A percentile compares a stretch with the other conserved stretches of the same genome.
These are phyloP conservation scores for Microbotryum violaceum DNA, from an alignment of 1,284 basidiomycete genomes.

Conservation along the genomic window DNA sequence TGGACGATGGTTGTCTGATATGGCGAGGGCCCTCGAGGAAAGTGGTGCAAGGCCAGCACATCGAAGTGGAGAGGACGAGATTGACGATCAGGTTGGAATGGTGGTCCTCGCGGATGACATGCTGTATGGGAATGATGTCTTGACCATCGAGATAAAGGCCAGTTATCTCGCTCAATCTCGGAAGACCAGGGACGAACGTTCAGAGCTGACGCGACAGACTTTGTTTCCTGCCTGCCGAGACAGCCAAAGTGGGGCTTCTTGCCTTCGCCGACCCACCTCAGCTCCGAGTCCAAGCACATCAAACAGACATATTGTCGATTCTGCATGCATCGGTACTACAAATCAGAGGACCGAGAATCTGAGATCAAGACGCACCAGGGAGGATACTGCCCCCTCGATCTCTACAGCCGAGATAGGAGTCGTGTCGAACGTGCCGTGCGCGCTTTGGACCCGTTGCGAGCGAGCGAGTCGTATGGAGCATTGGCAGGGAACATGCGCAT, in stretches of 20 bases:
- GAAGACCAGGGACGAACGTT: neutral
- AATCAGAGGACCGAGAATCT: neutral
- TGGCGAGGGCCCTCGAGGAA: conserved; percentile 48
- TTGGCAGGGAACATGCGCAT: conserved; percentile 56
- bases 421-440: conserved; percentile 59
- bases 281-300: conserved; percentile 50
- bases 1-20: conserved; percentile 53
- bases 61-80: conserved; percentile 51
- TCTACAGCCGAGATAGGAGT: conserved; percentile 60
- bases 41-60: conserved; percentile 49
- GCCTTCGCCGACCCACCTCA: conserved; percentile 55
- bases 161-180: conserved; percentile 8
- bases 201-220: conserved; percentile 1
- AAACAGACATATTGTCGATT: conserved; percentile 73
- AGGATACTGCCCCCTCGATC: conserved; percentile 75
- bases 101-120: conserved; percentile 57
- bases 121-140: conserved; percentile 50
- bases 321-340: conserved; percentile 70
- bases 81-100: conserved; percentile 53
- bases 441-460: conserved; percentile 66
- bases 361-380: conserved; percentile 41
- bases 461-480: conserved; percentile 51
- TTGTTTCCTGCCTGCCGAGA: neutral
- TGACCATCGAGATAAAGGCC: conserved; percentile 83
- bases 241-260: conserved; percentile 94